These are phyloP conservation scores for Pilatotrama ljubarskyi DNA, from an alignment of 768 basidiomycete genomes.

Conservation along the genomic window DNA sequence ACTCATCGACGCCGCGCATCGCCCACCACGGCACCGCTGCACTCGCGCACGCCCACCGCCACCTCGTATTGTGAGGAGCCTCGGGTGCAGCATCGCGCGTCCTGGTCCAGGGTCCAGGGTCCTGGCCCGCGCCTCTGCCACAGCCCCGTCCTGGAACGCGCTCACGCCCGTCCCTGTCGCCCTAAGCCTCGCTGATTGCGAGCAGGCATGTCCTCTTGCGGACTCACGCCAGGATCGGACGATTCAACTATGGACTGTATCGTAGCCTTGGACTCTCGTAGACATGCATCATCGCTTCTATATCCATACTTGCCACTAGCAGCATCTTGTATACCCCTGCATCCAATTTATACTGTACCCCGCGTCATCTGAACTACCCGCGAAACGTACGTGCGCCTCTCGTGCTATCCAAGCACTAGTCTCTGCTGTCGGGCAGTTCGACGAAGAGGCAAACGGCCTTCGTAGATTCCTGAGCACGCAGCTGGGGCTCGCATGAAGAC, in stretches of 20 bases:
- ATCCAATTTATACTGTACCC: neutral
- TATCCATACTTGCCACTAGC: neutral
- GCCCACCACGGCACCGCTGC: neutral
- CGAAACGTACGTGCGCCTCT: too few species aligned
- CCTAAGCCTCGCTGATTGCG: neutral
- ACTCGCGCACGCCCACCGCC: neutral
- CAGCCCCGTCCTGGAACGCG: neutral
- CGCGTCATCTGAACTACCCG: too few species aligned
- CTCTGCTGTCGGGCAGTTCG: too few species aligned
- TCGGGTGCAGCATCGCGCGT: neutral
- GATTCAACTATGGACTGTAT: neutral
- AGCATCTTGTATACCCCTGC: neutral
- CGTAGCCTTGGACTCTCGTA: neutral
- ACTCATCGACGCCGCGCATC: slow-evolving; percentile 31
- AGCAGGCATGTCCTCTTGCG: neutral
- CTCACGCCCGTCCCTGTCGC: neutral
- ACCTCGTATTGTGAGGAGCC: neutral
- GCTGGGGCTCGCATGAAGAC: too few species aligned
- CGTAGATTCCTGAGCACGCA: too few species aligned
- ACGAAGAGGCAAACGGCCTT: too few species aligned
- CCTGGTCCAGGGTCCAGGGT: too few species aligned
- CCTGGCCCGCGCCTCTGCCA: too few species aligned
- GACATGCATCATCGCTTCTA: neutral
- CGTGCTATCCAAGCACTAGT: too few species aligned
- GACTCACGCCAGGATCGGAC: neutral